phyloP scores from a whole-genome alignment of 2,329 filamentous ascomycete species.

The Thielaviopsis musarum region DNA sequence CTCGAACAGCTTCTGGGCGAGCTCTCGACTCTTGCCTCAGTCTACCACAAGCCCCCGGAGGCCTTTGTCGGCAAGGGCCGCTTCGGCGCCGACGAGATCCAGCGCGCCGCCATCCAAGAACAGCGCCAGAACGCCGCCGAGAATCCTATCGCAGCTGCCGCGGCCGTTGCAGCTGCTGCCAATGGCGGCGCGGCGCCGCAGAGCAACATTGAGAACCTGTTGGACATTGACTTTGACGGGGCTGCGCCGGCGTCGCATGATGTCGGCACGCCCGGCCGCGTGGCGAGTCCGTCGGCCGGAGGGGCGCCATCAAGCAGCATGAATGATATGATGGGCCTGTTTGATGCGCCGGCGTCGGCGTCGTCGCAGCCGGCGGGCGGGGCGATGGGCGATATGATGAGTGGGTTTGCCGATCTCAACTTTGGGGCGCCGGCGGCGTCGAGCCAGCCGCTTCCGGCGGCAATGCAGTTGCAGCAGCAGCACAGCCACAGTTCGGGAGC shows the following conservation, averaged over 20 bases:
- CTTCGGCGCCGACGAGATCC: constrained; percentile 85
- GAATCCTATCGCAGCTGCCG: constrained; percentile 79
- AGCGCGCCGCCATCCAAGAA: constrained; percentile 90
- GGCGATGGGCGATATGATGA: constrained; percentile 73
- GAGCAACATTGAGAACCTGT: constrained; percentile 79
- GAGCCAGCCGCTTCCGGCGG: constrained; percentile 47
- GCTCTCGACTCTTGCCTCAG: constrained; percentile 85
- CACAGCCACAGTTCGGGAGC: constrained; percentile 13
- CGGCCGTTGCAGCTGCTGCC: constrained; percentile 47
- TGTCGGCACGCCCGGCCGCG: constrained; percentile 50
- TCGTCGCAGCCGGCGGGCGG: constrained; percentile 21
- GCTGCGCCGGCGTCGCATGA: constrained; percentile 78
- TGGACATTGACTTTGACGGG: constrained; percentile 94
- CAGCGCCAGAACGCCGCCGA: constrained; percentile 82
- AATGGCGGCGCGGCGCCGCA: constrained; percentile 37
- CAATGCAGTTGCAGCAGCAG: constrained; percentile 35
- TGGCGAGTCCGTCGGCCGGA: constrained; percentile 41
- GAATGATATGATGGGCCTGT: constrained; percentile 52
- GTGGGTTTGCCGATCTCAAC: constrained; percentile 70
- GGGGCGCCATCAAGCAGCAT: constrained; percentile 29
- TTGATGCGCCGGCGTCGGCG: constrained; percentile 45
- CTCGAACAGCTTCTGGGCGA: constrained; percentile 83
- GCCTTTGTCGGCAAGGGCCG: constrained; percentile 95
- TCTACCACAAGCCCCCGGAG: constrained; percentile 96
- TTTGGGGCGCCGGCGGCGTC: constrained; percentile 37